Conservation (phyloP, 208 protist genomes). For the Leishmania martiniquensis region DNA sequence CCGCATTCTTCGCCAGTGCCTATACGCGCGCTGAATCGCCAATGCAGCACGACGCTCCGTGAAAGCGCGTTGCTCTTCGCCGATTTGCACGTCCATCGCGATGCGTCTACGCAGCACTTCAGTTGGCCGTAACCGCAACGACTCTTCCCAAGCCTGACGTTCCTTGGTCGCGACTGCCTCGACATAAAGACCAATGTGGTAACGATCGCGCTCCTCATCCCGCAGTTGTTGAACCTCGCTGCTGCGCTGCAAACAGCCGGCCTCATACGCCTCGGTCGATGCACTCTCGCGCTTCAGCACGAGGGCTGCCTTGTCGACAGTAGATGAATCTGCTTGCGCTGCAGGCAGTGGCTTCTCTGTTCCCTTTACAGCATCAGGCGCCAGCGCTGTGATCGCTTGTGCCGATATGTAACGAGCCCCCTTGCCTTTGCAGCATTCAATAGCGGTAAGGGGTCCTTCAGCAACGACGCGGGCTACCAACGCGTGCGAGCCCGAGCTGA, state of each 20-base stretch:
- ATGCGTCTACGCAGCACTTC: slow-evolving; percentile 56
- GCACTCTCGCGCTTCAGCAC: background rate
- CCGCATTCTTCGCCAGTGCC: slow-evolving; percentile 50
- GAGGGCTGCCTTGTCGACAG: background rate
- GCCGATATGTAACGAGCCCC: background rate
- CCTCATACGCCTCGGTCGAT: slow-evolving; percentile 22
- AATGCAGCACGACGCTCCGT: slow-evolving; percentile 46
- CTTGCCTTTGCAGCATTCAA: background rate
- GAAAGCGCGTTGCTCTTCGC: slow-evolving; percentile 38
- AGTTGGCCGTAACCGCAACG: slow-evolving; percentile 48
- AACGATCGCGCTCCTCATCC: slow-evolving; percentile 51
- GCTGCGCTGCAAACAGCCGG: slow-evolving; percentile 28
- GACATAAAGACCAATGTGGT: slow-evolving; percentile 64
- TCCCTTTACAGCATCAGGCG: background rate
- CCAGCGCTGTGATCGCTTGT: background rate
- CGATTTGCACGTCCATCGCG: slow-evolving; percentile 33
- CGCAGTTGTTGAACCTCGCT: slow-evolving; percentile 27
- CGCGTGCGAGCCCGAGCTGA: background rate
- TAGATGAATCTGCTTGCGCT: background rate
- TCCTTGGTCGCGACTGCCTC: slow-evolving; percentile 48
- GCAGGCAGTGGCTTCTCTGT: too few species aligned
- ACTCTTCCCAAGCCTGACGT: slow-evolving; percentile 46
- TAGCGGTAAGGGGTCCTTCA: background rate
- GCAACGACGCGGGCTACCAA: background rate
- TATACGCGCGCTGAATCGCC: slow-evolving; percentile 71